Base-by-base conservation (phyloP, 75 land plant species). In the Selaginella tamariscina region DNA sequence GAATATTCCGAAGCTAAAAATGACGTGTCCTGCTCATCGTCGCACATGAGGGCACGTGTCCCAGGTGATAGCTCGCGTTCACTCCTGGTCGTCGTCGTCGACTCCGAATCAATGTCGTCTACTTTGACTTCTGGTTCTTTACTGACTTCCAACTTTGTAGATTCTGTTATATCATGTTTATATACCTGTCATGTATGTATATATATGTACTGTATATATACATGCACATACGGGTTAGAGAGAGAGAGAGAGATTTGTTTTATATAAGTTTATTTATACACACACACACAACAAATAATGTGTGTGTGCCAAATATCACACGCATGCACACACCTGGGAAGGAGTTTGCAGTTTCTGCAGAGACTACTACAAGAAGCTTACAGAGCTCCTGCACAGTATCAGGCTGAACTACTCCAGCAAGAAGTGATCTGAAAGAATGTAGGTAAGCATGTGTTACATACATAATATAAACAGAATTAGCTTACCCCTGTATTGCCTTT, bases 21-120 rank as follows among this genome's bases (percentile, higher is more conserved):
- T n/a, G n/a, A n/a, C n/a, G n/a, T n/a, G 49, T 39, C 49, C 49
- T 39, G 49, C 49, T 39, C 49, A 15, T 39, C 49, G 49, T 39
- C 49, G 49, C 49, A 39, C 49, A 39, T 39, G 15, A 39, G 49
- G 15, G 49, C 49, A 5, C 15, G 49, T 15, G 49, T 39, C 15
- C 49, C 49, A 5, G 49, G 49, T 15, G 49, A 39, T 5, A 39
- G 49, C 49, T 39, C 49, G 49, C 49, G 49, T 15, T 39, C 11
- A 15, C 15, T 39, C 49, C 49, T 39, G 15, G 49, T 15, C 15
- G 49, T 15, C 11, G 49, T 5, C 11, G 49, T 39, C 15, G 49
- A 5, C 15, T 39, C 49, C 11, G 49, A 39, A 15, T 39, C 49
- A 5, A 5, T 39, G 49, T 39, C 49, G 5, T 39, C 15, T 15